Evolutionary conservation across 2,329 filamentous ascomycete species (phyloP).

Genomic region (Colletotrichum liaoningense): DNA sequence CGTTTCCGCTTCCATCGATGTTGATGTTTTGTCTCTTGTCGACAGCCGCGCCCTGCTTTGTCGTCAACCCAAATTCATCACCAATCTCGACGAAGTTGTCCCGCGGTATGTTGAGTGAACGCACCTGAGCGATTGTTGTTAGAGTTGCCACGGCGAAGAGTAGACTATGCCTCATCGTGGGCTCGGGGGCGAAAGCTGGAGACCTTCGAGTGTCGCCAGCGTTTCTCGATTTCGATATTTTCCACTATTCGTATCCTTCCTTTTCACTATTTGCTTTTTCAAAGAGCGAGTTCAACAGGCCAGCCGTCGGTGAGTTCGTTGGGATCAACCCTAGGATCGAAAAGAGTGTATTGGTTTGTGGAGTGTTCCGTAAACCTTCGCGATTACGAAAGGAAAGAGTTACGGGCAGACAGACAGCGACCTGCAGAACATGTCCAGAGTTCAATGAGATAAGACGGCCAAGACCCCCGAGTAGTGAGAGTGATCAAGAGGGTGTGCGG

Average conservation of each 20-base stretch:
- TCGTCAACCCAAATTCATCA: background rate
- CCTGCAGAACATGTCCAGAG: conserved; percentile 28
- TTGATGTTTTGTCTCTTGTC: conserved; percentile 29
- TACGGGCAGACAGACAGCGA: conserved; percentile 20
- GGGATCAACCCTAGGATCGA: conserved; percentile 42
- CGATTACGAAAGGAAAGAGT: conserved; percentile 14
- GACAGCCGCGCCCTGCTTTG: conserved; percentile 31
- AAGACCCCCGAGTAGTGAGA: conserved; percentile 31
- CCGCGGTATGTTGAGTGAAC: background rate
- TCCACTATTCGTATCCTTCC: background rate
- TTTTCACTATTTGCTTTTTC: background rate
- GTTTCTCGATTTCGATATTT: conserved; percentile 9
- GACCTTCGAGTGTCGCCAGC: conserved; percentile 32
- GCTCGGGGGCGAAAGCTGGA: conserved; percentile 26
- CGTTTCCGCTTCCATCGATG: conserved; percentile 23
- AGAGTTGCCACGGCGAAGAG: conserved; percentile 37
- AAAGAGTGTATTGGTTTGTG: conserved; percentile 19
- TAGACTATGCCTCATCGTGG: conserved; percentile 38
- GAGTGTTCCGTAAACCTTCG: conserved; percentile 22
- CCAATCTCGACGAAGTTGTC: background rate
- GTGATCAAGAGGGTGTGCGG: conserved; percentile 27
- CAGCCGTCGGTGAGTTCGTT: conserved; percentile 41
- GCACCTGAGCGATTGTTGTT: conserved; percentile 36
- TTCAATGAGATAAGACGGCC: conserved; percentile 31
- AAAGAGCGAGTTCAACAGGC: conserved; percentile 40